These are phyloP conservation scores for Aspergillus kassunensis DNA, from an alignment of 495 filamentous ascomycete species.

Conservation along the genomic window DNA sequence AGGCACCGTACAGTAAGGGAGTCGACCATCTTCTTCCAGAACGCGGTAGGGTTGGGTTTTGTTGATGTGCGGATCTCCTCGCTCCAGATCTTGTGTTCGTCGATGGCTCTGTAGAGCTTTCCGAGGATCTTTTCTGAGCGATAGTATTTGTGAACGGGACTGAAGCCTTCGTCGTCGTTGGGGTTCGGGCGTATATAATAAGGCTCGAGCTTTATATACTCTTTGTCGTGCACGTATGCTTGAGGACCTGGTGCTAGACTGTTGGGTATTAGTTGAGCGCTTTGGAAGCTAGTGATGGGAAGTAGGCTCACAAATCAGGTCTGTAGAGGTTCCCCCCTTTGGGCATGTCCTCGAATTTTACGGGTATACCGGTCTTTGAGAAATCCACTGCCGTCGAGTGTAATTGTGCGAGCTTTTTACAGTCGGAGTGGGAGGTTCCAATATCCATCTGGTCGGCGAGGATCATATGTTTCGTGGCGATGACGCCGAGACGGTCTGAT, in stretches of 20 bases:
- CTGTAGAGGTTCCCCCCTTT: slow-evolving; percentile 32
- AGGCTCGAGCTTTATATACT: slow-evolving; percentile 12
- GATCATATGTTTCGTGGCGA: slow-evolving; percentile 63
- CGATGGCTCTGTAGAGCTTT: slow-evolving; percentile 66
- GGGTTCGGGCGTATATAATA: slow-evolving; percentile 15
- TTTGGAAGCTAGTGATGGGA: background rate
- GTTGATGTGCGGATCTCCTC: slow-evolving; percentile 27
- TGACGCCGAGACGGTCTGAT: slow-evolving; percentile 66
- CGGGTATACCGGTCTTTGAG: slow-evolving; percentile 71
- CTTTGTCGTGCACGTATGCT: slow-evolving; percentile 40
- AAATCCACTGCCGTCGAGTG: slow-evolving; percentile 80
- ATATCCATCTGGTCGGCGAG: slow-evolving; percentile 56
- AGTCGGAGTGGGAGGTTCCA: slow-evolving; percentile 56
- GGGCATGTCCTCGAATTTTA: slow-evolving; percentile 43
- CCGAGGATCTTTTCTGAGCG: slow-evolving; percentile 66
- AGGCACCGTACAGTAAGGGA: slow-evolving; percentile 48
- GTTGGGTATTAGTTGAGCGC: background rate
- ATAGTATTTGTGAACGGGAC: slow-evolving; percentile 52
- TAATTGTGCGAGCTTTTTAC: slow-evolving; percentile 61
- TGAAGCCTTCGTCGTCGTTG: slow-evolving; percentile 50
- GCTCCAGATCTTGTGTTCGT: slow-evolving; percentile 65
- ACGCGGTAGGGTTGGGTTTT: background rate
- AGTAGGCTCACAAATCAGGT: slow-evolving; percentile 49
- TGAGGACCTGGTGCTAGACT: slow-evolving; percentile 61
- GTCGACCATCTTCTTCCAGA: slow-evolving; percentile 20